Percentiles rank a stretch among this genome's conserved stretches.
These are phyloP conservation scores for Penicillium coffeae DNA, from an alignment of 495 filamentous ascomycete species.

Conservation along the genomic window DNA sequence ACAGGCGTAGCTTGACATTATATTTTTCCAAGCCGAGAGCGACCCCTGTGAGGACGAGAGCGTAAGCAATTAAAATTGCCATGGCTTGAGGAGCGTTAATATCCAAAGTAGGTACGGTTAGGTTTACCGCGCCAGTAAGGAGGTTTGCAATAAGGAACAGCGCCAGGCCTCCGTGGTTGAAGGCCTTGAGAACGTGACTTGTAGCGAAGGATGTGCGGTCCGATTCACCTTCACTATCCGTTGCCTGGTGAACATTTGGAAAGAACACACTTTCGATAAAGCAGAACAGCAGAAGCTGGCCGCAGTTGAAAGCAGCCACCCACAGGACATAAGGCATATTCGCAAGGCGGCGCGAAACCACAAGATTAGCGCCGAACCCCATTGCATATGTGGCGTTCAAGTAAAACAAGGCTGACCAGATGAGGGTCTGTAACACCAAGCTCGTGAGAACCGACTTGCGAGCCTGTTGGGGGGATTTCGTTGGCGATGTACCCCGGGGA, in stretches of 20 bases:
- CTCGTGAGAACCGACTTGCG: conserved; percentile 54
- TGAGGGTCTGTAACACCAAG: conserved; percentile 54
- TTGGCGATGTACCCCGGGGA: conserved; percentile 49
- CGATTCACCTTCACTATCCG: conserved; percentile 36
- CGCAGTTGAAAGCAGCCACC: conserved; percentile 82
- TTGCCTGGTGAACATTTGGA: conserved; percentile 59
- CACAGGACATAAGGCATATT: conserved; percentile 94
- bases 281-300: conserved; percentile 73
- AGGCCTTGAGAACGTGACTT: conserved; percentile 72
- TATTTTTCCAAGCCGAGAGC: conserved; percentile 68
- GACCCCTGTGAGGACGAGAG: conserved; percentile 56
- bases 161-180: conserved; percentile 82
- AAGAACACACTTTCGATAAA: conserved; percentile 73
- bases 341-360: conserved; percentile 82
- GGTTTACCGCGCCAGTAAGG: conserved; percentile 81
- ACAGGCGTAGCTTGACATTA: conserved; percentile 70
- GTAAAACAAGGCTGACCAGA: conserved; percentile 66
- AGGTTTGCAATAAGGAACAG: conserved; percentile 88
- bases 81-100: conserved; percentile 59
- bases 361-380: conserved; percentile 59
- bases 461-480: conserved; percentile 34
- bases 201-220: conserved; percentile 67
- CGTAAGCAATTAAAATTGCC: conserved; percentile 70
- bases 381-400: conserved; percentile 62
- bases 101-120: conserved; percentile 77